These are phyloP conservation scores for Penicillium sp. DNA, from an alignment of 2,329 filamentous ascomycete species.

Conservation along the genomic window DNA sequence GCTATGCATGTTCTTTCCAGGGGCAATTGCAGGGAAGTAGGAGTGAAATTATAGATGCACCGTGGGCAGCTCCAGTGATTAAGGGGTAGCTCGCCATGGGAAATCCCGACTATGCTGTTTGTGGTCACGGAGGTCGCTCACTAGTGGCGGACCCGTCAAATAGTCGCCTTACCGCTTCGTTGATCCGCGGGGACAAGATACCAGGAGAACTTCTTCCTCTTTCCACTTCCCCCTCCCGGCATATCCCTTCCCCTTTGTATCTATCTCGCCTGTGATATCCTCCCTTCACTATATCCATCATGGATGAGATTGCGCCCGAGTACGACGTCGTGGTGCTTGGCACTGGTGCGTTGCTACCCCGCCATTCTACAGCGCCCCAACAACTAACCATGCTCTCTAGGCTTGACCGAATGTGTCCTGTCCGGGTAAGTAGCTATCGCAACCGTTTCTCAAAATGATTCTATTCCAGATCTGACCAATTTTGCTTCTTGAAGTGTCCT, in stretches of 20 bases:
- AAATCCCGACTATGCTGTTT: no score
- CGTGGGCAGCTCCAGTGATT: neutral
- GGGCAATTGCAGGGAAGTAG: no score
- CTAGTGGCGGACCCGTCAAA: conserved; percentile 28
- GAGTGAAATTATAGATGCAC: neutral
- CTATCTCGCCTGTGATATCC: conserved; percentile 12
- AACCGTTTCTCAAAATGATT: conserved; percentile 22
- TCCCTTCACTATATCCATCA: conserved; percentile 47
- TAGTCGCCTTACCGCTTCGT: conserved; percentile 30
- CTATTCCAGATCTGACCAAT: conserved; percentile 20
- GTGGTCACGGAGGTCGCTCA: conserved; percentile 21
- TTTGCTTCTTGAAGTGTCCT: conserved; percentile 66
- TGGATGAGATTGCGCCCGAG: conserved; percentile 98
- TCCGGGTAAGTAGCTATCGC: conserved; percentile 68
- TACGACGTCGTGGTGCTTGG: conserved; percentile 99
- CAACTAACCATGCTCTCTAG: conserved; percentile 50
- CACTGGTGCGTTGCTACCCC: conserved; percentile 68
- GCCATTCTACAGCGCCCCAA: conserved; percentile 28
- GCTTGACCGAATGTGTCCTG: conserved; percentile 97
- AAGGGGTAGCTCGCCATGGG: neutral
- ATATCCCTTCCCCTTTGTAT: conserved; percentile 17
- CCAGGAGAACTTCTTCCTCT: conserved; percentile 23
- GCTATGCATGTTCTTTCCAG: no score
- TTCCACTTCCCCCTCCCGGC: conserved; percentile 13
- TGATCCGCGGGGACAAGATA: conserved; percentile 27